Base-by-base conservation (phyloP, 1,284 basidiomycete species). In the Ganoderma lucidum region DNA sequence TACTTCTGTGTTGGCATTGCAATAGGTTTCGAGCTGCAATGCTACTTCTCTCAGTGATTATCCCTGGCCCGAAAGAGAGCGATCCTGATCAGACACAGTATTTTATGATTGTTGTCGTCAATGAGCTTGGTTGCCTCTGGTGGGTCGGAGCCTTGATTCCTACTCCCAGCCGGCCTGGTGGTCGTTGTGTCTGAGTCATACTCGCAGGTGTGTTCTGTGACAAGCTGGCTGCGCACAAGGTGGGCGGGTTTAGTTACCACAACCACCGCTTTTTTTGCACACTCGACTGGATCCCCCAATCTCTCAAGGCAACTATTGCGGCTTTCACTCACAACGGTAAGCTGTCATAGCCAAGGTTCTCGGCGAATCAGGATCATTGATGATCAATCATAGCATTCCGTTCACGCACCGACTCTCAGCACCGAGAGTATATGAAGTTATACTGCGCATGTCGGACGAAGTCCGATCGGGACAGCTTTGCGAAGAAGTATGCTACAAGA, bases 1-100 rank as follows among this genome's bases (percentile, higher is more conserved):
- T 45, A 42, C 41, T 15, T 9, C 4, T 15, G n/a, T n/a, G n/a
- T n/a, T n/a, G n/a, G 14, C 41, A 10, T 42, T 42, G 10, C 5
- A 6, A 44, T 58, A 78, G 80, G 12, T 81, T 80, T 62, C 73
- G 75, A 1, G 78, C 80, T 0, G 48, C 76, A 2, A 81, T 81
- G 55, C 70, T 83, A 0, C 68, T 82, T 0, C 70, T 80, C 0
- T 67, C 68, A 2, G 75, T 76, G 0, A 82, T 83, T 32, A 72
- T 81, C 76, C 70, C 81, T 0, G 82, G 82, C 0, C 81, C 81
- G 0, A 82, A 79, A 30, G 81, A 84, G 62, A 77, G 78, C 30
- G 77, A 70, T 45, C 66, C 71, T 0, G 79, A 80, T 39, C 73
- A 83, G 65, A 66, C 80, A 1, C 81, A 83, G 64, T 41, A 65